A percentile compares a stretch with the other conserved stretches of the same genome.
phyloP scores from a whole-genome alignment of 1,284 basidiomycete genomes.

The Malassezia pachydermatis region DNA sequence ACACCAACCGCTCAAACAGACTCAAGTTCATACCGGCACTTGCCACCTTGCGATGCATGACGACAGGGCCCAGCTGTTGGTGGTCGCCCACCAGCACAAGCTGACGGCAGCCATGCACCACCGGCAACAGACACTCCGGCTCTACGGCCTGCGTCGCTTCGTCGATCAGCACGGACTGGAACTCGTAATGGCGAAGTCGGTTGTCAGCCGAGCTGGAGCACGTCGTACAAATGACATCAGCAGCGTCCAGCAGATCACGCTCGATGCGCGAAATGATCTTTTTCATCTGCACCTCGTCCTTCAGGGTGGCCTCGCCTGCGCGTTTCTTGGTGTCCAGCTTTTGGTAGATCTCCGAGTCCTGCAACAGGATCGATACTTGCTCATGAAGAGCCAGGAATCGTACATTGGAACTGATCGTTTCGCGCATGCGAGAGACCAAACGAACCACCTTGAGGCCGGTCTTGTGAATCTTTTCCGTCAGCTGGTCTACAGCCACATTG shows the following conservation, averaged over 20 bases:
- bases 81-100: slow-evolving; percentile 94
- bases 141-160: slow-evolving; percentile 98
- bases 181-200: slow-evolving; percentile 87
- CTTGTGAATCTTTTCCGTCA: slow-evolving; percentile 94
- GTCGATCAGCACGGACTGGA: slow-evolving; percentile 94
- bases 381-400: slow-evolving; percentile 89
- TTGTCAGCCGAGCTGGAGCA: slow-evolving; percentile 97
- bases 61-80: slow-evolving; percentile 91
- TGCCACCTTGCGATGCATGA: slow-evolving; percentile 99
- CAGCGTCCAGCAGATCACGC: slow-evolving; percentile 86
- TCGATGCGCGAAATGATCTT: slow-evolving; percentile 86
- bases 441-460: slow-evolving; percentile 96
- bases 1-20: slow-evolving; percentile 89
- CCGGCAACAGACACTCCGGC: slow-evolving; percentile 98
- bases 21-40: slow-evolving; percentile 93
- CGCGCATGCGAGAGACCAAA: slow-evolving; percentile 90
- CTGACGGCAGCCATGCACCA: slow-evolving; percentile 95
- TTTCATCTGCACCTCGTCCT: slow-evolving; percentile 96
- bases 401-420: slow-evolving; percentile 87
- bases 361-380: slow-evolving; percentile 79
- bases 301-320: slow-evolving; percentile 88
- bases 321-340: slow-evolving; percentile 93
- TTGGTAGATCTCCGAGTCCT: slow-evolving; percentile 60
- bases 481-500: slow-evolving; percentile 97
- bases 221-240: slow-evolving; percentile 97